A percentile compares a stretch with the other conserved stretches of the same genome.
Evolutionary conservation across 2,329 filamentous ascomycete species (phyloP).

Genomic region (Botrytis galanthina): DNA sequence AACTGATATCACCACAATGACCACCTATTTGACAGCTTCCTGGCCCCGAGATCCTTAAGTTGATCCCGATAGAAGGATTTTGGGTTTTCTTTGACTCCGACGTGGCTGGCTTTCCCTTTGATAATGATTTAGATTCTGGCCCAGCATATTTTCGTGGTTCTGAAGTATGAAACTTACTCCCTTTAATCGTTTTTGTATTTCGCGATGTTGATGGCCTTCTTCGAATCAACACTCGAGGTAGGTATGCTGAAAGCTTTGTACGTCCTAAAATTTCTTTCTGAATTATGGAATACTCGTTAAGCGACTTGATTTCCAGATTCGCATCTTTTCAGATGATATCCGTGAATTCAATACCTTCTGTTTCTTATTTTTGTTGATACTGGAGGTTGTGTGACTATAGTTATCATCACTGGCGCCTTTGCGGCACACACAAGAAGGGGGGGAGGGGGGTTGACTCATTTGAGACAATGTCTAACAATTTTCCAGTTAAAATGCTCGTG

Average conservation of each 20-base stretch:
- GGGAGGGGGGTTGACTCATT: not conserved
- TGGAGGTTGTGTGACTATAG: not conserved
- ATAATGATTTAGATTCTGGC: not conserved
- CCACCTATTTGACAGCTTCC: conserved; percentile 22
- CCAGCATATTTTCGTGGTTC: not conserved
- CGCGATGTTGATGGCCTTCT: not conserved
- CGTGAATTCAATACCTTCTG: not conserved
- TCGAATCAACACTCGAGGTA: not conserved
- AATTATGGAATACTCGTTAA: not conserved
- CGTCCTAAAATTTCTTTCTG: not conserved
- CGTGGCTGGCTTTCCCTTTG: not conserved
- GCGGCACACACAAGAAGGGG: not conserved
- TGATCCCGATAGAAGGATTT: not conserved
- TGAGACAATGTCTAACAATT: not conserved
- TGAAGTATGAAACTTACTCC: not conserved
- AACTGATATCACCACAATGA: conserved; percentile 20
- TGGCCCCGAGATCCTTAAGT: conserved; percentile 25
- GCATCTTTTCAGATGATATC: not conserved
- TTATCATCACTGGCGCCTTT: not conserved
- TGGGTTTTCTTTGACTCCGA: not conserved
- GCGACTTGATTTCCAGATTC: not conserved
- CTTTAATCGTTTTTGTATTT: not conserved
- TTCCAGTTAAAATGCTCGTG: not conserved
- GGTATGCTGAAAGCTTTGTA: not conserved
- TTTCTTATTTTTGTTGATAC: not conserved